Conservation (phyloP, 768 basidiomycete genomes). For the Daedaleopsis sinensis region DNA sequence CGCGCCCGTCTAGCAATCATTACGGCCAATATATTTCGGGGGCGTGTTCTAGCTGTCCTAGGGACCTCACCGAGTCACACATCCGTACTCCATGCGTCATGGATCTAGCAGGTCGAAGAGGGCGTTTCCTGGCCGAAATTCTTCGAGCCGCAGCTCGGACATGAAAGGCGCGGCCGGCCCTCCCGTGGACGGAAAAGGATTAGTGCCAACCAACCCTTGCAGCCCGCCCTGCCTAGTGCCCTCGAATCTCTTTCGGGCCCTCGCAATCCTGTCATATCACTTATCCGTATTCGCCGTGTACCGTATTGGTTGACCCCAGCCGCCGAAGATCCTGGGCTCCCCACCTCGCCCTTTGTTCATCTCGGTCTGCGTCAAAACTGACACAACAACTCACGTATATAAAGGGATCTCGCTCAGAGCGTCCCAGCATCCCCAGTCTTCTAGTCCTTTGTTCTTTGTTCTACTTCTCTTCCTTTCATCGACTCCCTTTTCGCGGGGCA, state of each 20-base stretch:
- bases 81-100: conserved; percentile 4
- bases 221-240: conserved; percentile 5
- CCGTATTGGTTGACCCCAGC: conserved; percentile 6
- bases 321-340: conserved; percentile 16
- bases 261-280: conserved; percentile 13
- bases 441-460: conserved; percentile 3
- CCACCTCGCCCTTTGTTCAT: conserved; percentile 7
- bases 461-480: neutral
- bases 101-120: neutral
- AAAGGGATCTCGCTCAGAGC: neutral
- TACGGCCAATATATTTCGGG: conserved; percentile 2
- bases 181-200: conserved; percentile 2
- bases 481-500: neutral
- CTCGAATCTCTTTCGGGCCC: conserved; percentile 8
- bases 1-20: conserved; percentile 3
- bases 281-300: conserved; percentile 10
- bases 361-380: conserved; percentile 6
- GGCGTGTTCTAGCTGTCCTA: neutral
- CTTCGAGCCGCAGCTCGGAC: conserved; percentile 6
- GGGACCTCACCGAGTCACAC: neutral
- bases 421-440: conserved; percentile 4
- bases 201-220: conserved; percentile 4
- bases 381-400: neutral
- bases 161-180: conserved; percentile 10
- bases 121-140: neutral